Evolutionary conservation across 352 stramenopile genomes (phyloP).

Genomic region (Pythium folliculosum): DNA sequence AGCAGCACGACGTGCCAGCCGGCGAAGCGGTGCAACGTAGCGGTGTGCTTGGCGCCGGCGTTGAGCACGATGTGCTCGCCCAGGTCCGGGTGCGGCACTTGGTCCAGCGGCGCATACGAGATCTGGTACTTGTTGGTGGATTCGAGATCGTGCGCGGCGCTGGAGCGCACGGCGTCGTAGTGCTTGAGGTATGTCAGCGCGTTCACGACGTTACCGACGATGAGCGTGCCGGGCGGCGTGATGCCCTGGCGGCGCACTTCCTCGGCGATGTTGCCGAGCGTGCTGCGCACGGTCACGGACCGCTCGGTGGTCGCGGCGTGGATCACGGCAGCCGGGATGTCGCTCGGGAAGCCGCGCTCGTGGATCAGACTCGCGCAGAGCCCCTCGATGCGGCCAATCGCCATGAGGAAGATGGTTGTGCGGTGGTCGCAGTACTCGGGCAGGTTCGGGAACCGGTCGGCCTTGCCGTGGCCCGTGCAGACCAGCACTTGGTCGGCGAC

Average conservation of each 20-base stretch:
- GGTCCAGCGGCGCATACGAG: conserved; percentile 56
- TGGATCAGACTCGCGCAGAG: conserved; percentile 82
- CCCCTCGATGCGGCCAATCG: conserved; percentile 91
- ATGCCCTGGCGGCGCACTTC: conserved; percentile 86
- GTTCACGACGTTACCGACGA: conserved; percentile 93
- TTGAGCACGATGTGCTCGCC: conserved; percentile 63
- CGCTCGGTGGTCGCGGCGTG: conserved; percentile 91
- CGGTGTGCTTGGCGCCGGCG: conserved; percentile 21
- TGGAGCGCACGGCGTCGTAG: conserved; percentile 52
- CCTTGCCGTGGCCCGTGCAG: conserved; percentile 94
- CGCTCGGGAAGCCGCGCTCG: conserved; percentile 85
- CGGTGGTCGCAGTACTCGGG: conserved; percentile 95
- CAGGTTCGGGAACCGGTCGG: conserved; percentile 91
- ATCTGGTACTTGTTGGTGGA: conserved; percentile 61
- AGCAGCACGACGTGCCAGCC: conserved; percentile 30
- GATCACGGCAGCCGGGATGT: conserved; percentile 93
- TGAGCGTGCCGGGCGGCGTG: conserved; percentile 90
- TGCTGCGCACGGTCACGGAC: conserved; percentile 89
- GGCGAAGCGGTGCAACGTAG: neutral
- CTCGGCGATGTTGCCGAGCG: conserved; percentile 87
- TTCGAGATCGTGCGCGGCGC: conserved; percentile 25
- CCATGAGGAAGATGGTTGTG: conserved; percentile 98
- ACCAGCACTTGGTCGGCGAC: conserved; percentile 92
- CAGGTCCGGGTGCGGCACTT: conserved; percentile 50
- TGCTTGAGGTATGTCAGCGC: conserved; percentile 68